phyloP scores from a whole-genome alignment of 306 rosid genomes.

The Castanospermum australe region DNA sequence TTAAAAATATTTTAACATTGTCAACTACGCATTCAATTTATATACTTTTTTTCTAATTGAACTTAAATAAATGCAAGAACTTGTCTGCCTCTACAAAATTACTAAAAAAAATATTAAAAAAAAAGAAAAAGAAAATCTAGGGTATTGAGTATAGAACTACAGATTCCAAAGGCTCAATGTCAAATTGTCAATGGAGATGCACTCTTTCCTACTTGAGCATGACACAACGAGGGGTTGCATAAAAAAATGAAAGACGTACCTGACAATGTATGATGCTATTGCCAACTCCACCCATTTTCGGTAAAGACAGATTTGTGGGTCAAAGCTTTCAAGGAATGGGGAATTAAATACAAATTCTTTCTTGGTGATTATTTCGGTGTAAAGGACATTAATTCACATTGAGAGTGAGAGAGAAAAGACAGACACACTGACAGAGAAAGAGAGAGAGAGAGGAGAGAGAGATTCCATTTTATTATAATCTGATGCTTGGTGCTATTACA shows the following conservation, averaged over 20 bases:
- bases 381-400: slow-evolving; percentile 71
- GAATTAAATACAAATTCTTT: slow-evolving; percentile 58
- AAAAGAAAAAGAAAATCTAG: no score
- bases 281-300: slow-evolving; percentile 50
- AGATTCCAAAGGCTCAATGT: no score
- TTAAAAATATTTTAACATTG: no score
- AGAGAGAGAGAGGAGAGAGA: neutral
- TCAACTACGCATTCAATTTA: no score
- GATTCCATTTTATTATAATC: neutral
- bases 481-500: slow-evolving; percentile 41
- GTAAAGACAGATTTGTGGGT: slow-evolving; percentile 82
- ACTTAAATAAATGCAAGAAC: no score
- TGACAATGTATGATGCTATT: slow-evolving; percentile 44
- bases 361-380: slow-evolving; percentile 67
- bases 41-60: no score
- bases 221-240: slow-evolving; percentile 31
- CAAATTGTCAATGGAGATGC: no score
- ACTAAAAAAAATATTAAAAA: no score
- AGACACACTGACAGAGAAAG: no score
- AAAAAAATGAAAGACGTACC: slow-evolving; percentile 37
- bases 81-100: no score
- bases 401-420: no score
- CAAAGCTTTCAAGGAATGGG: slow-evolving; percentile 64
- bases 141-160: neutral
- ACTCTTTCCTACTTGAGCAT: slow-evolving; percentile 20